Conservation (phyloP, 768 basidiomycete species). For the Pseudohyphozyma bogoriensis region DNA sequence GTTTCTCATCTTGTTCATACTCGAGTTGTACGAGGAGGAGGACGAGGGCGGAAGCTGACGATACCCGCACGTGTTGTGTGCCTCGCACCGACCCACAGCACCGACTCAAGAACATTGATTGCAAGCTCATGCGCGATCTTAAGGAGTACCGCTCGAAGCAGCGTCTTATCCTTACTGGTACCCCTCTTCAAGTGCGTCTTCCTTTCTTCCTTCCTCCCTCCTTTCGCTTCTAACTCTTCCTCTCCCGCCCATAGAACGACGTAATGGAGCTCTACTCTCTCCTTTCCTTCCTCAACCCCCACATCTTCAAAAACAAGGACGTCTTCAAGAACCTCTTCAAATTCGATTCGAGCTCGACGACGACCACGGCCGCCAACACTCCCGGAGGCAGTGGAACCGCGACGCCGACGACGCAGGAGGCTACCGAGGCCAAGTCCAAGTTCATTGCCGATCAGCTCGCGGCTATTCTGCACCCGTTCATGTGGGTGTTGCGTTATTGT, state of each 20-base stretch:
- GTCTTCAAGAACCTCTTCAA: constrained; percentile 11
- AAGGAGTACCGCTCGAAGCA: constrained; percentile 75
- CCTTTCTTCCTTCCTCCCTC: neutral
- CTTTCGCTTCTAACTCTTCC: neutral
- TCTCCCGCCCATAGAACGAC: constrained; percentile 58
- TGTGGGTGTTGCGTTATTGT: too few relatives aligned
- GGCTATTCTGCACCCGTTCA: constrained; percentile 86
- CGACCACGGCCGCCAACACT: neutral
- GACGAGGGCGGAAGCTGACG: too few relatives aligned
- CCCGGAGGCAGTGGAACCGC: neutral
- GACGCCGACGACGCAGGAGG: too few relatives aligned
- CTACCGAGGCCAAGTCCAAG: constrained; percentile 37
- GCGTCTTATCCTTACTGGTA: constrained; percentile 88
- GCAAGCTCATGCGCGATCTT: constrained; percentile 79
- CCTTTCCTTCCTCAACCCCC: constrained; percentile 89
- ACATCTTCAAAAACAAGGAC: constrained; percentile 65
- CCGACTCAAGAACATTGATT: constrained; percentile 83
- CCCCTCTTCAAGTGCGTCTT: constrained; percentile 79
- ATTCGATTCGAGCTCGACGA: constrained; percentile 6
- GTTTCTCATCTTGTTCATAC: neutral
- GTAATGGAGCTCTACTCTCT: constrained; percentile 88
- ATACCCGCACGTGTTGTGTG: too few relatives aligned
- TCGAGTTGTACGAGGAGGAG: too few relatives aligned
- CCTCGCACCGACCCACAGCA: constrained; percentile 48
- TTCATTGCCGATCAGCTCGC: constrained; percentile 29